These are phyloP conservation scores for Brassica balearica DNA, from an alignment of 441 rosid species.

Conservation along the genomic window DNA sequence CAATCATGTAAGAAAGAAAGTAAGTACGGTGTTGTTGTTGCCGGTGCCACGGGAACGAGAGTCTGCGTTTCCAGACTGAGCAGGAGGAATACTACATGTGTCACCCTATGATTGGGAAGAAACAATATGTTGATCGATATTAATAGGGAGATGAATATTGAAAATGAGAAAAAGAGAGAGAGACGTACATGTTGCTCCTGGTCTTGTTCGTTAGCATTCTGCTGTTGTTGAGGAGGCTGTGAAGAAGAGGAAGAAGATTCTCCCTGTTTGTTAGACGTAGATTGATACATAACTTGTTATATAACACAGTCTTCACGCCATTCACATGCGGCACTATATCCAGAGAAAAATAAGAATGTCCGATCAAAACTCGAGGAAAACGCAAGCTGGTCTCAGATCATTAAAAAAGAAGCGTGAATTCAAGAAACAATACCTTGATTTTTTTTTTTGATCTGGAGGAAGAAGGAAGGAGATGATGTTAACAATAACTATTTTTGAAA, in stretches of 20 bases:
- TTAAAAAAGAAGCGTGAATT: neutral
- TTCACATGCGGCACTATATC: neutral
- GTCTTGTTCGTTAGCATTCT: neutral
- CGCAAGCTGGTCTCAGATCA: neutral
- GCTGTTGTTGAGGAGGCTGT: neutral
- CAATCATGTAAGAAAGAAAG: neutral
- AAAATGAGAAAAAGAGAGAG: neutral
- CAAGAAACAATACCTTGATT: neutral
- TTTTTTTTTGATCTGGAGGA: neutral
- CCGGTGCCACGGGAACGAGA: constrained; percentile 38
- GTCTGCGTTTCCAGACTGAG: constrained; percentile 38
- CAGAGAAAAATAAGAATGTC: neutral
- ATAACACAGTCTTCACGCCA: neutral
- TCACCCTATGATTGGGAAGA: constrained; percentile 34
- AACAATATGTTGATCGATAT: neutral
- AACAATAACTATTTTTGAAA: neutral
- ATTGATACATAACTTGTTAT: neutral
- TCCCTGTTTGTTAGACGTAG: constrained; percentile 1
- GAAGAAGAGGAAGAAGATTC: neutral
- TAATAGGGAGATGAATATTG: neutral
- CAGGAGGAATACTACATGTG: constrained; percentile 32
- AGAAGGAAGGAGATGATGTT: constrained; percentile 3
- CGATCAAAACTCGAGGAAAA: neutral
- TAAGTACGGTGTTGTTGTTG: constrained; percentile 31
- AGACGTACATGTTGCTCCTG: neutral